Evolutionary conservation across 495 filamentous ascomycete species (phyloP), one percentile per base, ranked within the genome.

Genomic region (Aspergillus conjunctus): DNA sequence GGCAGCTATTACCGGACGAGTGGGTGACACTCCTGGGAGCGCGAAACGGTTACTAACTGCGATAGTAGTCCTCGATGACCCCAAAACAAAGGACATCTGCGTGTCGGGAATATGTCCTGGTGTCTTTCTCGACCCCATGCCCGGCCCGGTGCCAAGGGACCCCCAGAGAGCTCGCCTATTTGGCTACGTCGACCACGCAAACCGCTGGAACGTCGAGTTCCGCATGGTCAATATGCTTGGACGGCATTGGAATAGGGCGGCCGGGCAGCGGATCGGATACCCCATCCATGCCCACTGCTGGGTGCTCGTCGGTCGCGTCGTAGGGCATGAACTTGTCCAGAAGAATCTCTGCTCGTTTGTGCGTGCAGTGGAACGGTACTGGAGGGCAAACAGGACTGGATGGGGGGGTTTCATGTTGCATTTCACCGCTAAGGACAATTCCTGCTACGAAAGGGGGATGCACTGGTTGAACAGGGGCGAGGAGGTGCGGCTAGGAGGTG

Each of bases 271-370:
- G 33, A 11, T 56, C 15, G 61, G 61, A 4, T 55, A 55, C 26
- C 31, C 56, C 1, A 51, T 59, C 7, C 61, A 63, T 51, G 50
- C 20, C 4, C 61, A 51, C 44, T 63, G 56, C 20, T 63, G 61
- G 55, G 9, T 63, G 21, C 51, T 63, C 11, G 3, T 55, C 3
- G 41, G 34, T 30, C 61, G 51, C 2, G 33, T 63, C 12, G 55
- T 63, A n/a, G 55, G 61, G 4, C 50, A 55, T 20, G 51, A 55
- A 18, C 0, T 51, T 12, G 37, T 59, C 11, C 8, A 20, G 31
- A 1, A 44, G 44, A 54, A 63, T 18, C 20, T 63, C 31, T 41
- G 22, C 7, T 10, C n/a, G 14, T 59, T 59, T 30, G 37, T 43
- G 1, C 37, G 44, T n/a, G 31, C 56, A 0, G 32, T 55, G 1